Evolutionary conservation across 2,329 filamentous ascomycete genomes (phyloP), one percentile per base, ranked within the genome.

Genomic region (Endoconidiophora laricicola): DNA sequence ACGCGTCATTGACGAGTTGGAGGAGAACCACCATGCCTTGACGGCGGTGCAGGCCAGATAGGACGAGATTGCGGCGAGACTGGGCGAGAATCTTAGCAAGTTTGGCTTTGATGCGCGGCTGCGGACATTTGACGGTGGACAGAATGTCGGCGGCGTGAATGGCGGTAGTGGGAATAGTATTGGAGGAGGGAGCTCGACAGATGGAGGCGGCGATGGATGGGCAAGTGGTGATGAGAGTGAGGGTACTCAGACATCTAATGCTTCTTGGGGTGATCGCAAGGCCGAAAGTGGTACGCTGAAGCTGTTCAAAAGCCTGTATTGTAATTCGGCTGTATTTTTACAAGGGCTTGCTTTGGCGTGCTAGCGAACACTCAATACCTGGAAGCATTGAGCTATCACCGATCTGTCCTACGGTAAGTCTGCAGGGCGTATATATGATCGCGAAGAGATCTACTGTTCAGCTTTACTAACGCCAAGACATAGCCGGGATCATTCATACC

Each of bases 261-360:
- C 45, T 20, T 46, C 45, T 20, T 46, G 46, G 61, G 60, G 53
- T 6, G 58, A 62, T 54, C 58, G 57, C 40, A 53, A 54, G 18
- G 63, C 64, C 52, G 71, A 62, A 9, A 33, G 3, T 33, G 26
- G 26, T 50, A 61, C 58, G 44, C 66, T 69, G 1, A 71, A 58
- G 62, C 81, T 52, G 77, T 75, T 59, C 74, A 74, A 58, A 69
- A 68, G 54, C 78, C 78, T 0, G 69, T 74, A 5, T 78, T 0
- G 69, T 74, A 5, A 67, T 81, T 3, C 68, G 76, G 52, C 78
- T 81, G 62, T 81, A 80, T 62, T 80, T 80, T 57, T 76, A 81
- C 58, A 74, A 75, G 52, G 77, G 76, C 0, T 66, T 81, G 10
- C 61, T 82, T 6, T 81, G 78, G 78, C 67, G 78, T 46, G 72